Evolutionary conservation across 2,329 filamentous ascomycete genomes (phyloP), one percentile per base, ranked within the genome.

Genomic region (Ceratocystiopsis minuta): DNA sequence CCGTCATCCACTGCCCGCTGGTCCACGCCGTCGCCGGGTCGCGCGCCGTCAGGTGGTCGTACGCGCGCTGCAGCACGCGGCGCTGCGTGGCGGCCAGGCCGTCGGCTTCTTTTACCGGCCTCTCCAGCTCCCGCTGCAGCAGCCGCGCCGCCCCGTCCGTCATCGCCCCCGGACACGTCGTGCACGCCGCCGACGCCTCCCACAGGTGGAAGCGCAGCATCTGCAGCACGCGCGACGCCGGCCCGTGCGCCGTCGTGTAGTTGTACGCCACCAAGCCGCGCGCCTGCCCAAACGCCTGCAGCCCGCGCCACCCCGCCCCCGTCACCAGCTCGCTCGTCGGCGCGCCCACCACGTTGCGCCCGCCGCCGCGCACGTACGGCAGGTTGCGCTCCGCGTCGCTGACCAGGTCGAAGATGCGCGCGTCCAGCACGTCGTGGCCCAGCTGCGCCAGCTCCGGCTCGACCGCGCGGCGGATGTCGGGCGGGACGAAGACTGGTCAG

Each of bases 1-100:
- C 78, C 0, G 79, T 84, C 79, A 84, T 83, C 79, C 80, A 84
- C 54, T 84, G 79, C 0, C 78, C 78, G 35, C 71, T 79, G 0
- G 78, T 84, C 79, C 78, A 84, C 0, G 72, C 70, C 16, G 57
- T 48, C 0, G 51, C 42, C 0, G 63, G 58, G 18, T 78, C 64
- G 5, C 68, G 61, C 4, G 67, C 71, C 1, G 61, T 70, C 4
- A 81, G 58, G 13, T 67, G 66, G 6, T 57, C 52, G 47, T 66
- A 73, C 4, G 69, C 70, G 35, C 69, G 63, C 34, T 66, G 59
- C 38, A 75, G 64, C 0, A 75, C 66, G 16, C 49, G 48, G 9
- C 58, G 57, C 46, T 62, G 56, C 0, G 48, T 45, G 0, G 55
- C 48, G 0, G 53, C 50, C 5, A 57, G 43, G 11, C 11, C 36